Evolutionary conservation across 495 filamentous ascomycete species (phyloP).

Genomic region (Penicillium malachiteum): DNA sequence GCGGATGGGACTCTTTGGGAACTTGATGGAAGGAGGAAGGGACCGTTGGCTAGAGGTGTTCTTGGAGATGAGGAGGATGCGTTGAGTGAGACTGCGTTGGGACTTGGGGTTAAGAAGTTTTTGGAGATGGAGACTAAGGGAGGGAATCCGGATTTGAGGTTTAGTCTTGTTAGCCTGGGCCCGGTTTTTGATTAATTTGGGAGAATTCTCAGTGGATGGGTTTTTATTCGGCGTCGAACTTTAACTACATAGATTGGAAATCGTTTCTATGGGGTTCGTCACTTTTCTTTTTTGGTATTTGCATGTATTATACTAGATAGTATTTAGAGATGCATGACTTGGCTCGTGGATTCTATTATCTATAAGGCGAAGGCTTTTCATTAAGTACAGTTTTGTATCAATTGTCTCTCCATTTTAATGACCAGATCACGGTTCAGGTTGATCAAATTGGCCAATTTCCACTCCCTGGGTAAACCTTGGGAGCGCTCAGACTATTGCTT

Average conservation of each 20-base stretch:
- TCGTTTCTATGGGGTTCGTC: too few species aligned
- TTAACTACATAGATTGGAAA: not conserved
- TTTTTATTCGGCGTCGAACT: not conserved
- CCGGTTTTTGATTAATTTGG: conserved; percentile 56
- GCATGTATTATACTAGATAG: too few species aligned
- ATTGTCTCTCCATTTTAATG: too few species aligned
- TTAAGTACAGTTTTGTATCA: too few species aligned
- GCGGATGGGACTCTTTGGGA: conserved; percentile 75
- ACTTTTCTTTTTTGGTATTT: too few species aligned
- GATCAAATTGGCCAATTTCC: too few species aligned
- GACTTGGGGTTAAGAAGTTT: conserved; percentile 58
- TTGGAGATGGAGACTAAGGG: conserved; percentile 58
- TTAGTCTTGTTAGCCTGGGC: conserved; percentile 72
- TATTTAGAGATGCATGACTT: too few species aligned
- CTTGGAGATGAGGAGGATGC: conserved; percentile 62
- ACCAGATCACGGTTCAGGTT: too few species aligned
- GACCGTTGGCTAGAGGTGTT: conserved; percentile 59
- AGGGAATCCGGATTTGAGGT: conserved; percentile 66
- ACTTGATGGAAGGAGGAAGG: conserved; percentile 76
- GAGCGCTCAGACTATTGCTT: not conserved
- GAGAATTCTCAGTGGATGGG: not conserved
- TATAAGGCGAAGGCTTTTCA: too few species aligned
- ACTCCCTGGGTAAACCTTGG: not conserved
- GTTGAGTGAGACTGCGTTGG: conserved; percentile 63
- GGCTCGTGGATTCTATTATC: too few species aligned